These are phyloP conservation scores for Nadsonia commutata DNA, from an alignment of 1,139 yeast species.

Conservation along the genomic window DNA sequence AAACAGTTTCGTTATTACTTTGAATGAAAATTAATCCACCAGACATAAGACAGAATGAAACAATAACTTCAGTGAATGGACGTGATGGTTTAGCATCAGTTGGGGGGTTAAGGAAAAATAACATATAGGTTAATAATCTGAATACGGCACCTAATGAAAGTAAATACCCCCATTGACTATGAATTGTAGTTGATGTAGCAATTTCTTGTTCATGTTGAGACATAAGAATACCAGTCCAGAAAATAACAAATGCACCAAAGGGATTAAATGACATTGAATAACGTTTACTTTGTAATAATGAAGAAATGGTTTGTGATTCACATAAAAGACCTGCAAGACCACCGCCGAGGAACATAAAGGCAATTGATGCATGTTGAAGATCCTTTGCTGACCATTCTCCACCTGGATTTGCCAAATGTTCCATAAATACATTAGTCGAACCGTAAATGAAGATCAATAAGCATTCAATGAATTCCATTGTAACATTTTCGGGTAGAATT, in stretches of 20 bases:
- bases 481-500: slow-evolving; percentile 18
- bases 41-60: slow-evolving; percentile 61
- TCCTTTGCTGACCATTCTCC: slow-evolving; percentile 87
- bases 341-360: slow-evolving; percentile 84
- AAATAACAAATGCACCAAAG: slow-evolving; percentile 81
- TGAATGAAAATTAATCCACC: slow-evolving; percentile 93
- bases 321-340: slow-evolving; percentile 82
- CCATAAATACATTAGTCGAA: slow-evolving; percentile 72
- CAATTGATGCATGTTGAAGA: slow-evolving; percentile 87
- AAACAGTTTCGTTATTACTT: slow-evolving; percentile 71
- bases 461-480: slow-evolving; percentile 80
- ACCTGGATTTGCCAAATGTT: slow-evolving; percentile 62
- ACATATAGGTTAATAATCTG: slow-evolving; percentile 52
- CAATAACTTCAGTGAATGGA: slow-evolving; percentile 76
- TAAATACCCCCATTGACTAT: slow-evolving; percentile 83
- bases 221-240: slow-evolving; percentile 97
- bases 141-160: slow-evolving; percentile 65
- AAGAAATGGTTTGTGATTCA: slow-evolving; percentile 39
- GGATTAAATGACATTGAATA: slow-evolving; percentile 40
- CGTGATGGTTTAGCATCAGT: slow-evolving; percentile 35
- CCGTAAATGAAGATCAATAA: slow-evolving; percentile 77
- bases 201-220: slow-evolving; percentile 86
- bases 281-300: slow-evolving; percentile 12
- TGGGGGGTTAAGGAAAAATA: slow-evolving; percentile 34
- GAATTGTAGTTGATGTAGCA: slow-evolving; percentile 58